Conservation (phyloP, 2,329 filamentous ascomycete species). For the Calonectria crousiana region DNA sequence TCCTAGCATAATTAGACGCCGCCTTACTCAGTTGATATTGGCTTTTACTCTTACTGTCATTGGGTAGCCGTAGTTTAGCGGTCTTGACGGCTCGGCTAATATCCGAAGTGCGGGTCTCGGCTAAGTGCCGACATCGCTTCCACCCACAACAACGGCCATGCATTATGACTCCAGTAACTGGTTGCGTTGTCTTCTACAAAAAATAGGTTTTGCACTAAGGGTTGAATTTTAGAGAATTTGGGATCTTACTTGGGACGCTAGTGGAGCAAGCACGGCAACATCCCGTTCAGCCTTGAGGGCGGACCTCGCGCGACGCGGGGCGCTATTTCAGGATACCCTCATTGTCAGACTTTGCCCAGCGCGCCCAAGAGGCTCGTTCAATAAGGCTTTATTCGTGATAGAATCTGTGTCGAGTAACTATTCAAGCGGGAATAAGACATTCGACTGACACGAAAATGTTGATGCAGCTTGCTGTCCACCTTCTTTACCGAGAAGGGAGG, state of each 20-base stretch:
- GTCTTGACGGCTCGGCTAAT: background rate
- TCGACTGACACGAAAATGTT: background rate
- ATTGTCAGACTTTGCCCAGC: background rate
- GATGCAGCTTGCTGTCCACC: background rate
- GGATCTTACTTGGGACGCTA: background rate
- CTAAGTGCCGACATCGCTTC: background rate
- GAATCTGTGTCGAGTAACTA: background rate
- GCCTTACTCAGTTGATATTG: background rate
- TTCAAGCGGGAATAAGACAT: background rate
- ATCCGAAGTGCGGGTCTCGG: background rate
- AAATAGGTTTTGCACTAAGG: background rate
- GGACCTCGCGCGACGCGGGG: background rate
- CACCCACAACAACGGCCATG: background rate
- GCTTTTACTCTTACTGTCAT: background rate
- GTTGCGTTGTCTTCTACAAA: background rate
- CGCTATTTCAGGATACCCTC: background rate
- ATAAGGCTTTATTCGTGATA: background rate
- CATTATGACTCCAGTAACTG: background rate
- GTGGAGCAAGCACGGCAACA: background rate
- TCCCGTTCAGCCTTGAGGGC: background rate
- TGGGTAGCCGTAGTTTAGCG: background rate
- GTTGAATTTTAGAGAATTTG: background rate
- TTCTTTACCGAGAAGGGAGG: background rate
- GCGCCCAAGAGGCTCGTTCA: background rate
- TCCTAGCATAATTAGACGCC: background rate